Evolutionary conservation across 805 yeast genomes (phyloP).

Genomic region (Candida stauntonica): DNA sequence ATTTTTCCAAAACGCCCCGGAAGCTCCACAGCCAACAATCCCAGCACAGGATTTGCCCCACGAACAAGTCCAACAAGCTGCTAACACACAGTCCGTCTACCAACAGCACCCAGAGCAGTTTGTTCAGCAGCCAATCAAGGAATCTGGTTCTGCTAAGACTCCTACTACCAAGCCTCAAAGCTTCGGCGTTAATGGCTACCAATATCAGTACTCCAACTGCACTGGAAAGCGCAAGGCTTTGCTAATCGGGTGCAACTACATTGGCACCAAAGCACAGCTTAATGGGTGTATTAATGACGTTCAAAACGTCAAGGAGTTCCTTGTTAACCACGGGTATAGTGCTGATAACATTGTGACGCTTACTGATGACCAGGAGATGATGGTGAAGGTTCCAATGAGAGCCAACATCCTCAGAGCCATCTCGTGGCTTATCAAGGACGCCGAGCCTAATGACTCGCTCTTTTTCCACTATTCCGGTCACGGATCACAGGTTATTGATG

Average conservation of each 20-base stretch:
- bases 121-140: too few relatives aligned
- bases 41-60: conserved; percentile 14
- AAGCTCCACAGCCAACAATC: conserved; percentile 7
- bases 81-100: conserved; percentile 17
- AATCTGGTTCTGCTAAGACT: conserved; percentile 2
- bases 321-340: conserved; percentile 42
- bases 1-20: background rate
- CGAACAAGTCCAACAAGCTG: conserved; percentile 11
- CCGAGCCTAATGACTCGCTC: conserved; percentile 71
- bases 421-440: conserved; percentile 75
- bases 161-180: conserved; percentile 15
- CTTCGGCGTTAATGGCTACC: conserved; percentile 10
- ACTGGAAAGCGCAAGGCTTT: conserved; percentile 71
- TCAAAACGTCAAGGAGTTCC: conserved; percentile 40
- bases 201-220: conserved; percentile 63
- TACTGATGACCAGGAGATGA: conserved; percentile 50
- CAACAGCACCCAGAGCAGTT: too few relatives aligned
- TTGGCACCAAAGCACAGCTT: conserved; percentile 55
- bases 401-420: conserved; percentile 72
- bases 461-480: conserved; percentile 87
- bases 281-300: conserved; percentile 83
- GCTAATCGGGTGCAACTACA: conserved; percentile 73
- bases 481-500: conserved; percentile 71
- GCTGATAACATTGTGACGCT: conserved; percentile 55
- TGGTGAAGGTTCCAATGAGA: conserved; percentile 55